Base-by-base conservation (phyloP, 2,329 filamentous ascomycete species). In the Cytospora piceicola region DNA sequence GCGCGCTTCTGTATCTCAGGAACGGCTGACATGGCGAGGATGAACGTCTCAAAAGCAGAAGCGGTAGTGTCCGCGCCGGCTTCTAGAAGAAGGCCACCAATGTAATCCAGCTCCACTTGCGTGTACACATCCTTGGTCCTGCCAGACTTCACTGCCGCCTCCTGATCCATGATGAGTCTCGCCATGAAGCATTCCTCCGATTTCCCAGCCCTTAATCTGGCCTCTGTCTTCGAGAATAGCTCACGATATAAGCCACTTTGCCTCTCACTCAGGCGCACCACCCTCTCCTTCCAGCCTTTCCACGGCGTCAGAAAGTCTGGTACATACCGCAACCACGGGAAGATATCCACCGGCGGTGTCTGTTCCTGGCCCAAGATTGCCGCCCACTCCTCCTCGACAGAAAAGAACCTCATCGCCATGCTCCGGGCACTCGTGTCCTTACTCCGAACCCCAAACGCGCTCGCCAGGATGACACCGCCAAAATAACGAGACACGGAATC, bases 231-330 rank as follows among this genome's bases (percentile, higher is more conserved):
- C 1, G 22, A 24, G 9, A 67, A 65, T 2, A 73, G 36, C 15
- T 70, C 68, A 27, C 34, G 69, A 42, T 72, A 72, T 2, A 71
- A 14, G 8, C 36, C 39, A 9, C 65, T 67, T 64, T 71, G 70
- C 30, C 30, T 63, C 46, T 63, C 34, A 27, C 58, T 66, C 30
- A 71, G 34, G 2, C 30, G 36, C 24, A 54, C 24, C 6, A 64
- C 66, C 29, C 65, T 58, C 29, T 49, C n/a, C 53, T 63, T 67
- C 69, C 70, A 72, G 0, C 70, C 70, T 7, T 62, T 63, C 68
- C 70, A 72, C 5, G 70, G 71, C 12, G 71, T 70, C 34, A 71
- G 61, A 22, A 58, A 66, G 7, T 71, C 71, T 2, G 70, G 72
- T 2, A 73, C 49, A 22, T 64, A 64, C 22, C 61, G 61, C 22